phyloP scores from a whole-genome alignment of 495 filamentous ascomycete genomes.

The Lepraria neglecta region DNA sequence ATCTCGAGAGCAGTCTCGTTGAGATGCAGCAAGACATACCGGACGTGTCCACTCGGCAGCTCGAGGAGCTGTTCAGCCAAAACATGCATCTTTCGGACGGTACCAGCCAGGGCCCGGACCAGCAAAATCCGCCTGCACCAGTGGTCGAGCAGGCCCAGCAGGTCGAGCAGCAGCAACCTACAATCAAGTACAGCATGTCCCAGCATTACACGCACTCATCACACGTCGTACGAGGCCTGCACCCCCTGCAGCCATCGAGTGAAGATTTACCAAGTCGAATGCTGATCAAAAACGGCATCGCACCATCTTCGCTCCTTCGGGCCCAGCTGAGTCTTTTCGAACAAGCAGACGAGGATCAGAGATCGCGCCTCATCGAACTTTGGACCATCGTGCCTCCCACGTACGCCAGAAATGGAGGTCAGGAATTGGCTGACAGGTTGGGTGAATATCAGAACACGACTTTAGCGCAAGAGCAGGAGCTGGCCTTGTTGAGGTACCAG shows the following conservation, averaged over 20 bases:
- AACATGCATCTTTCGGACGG: slow-evolving; percentile 34
- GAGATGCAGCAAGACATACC: slow-evolving; percentile 38
- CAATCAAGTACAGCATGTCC: slow-evolving; percentile 59
- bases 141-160: slow-evolving; percentile 11
- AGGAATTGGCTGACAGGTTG: slow-evolving; percentile 33
- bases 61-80: slow-evolving; percentile 1
- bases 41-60: slow-evolving; percentile 13
- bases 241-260: slow-evolving; percentile 25
- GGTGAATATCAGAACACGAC: slow-evolving; percentile 41
- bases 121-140: background rate
- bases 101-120: slow-evolving; percentile 15
- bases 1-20: slow-evolving; percentile 42
- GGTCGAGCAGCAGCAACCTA: slow-evolving; percentile 20
- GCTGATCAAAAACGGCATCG: slow-evolving; percentile 10
- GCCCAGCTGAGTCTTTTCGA: slow-evolving; percentile 29
- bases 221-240: slow-evolving; percentile 40
- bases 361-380: slow-evolving; percentile 55
- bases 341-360: slow-evolving; percentile 51
- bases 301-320: slow-evolving; percentile 11
- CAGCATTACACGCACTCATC: slow-evolving; percentile 72
- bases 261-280: background rate
- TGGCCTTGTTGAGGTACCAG: slow-evolving; percentile 47
- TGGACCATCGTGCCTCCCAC: slow-evolving; percentile 56
- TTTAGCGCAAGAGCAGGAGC: slow-evolving; percentile 45
- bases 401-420: slow-evolving; percentile 33